Percentiles rank a stretch among this genome's conserved stretches.
Conservation (phyloP, 1,284 basidiomycete genomes). For the Heterobasidion annosum region DNA sequence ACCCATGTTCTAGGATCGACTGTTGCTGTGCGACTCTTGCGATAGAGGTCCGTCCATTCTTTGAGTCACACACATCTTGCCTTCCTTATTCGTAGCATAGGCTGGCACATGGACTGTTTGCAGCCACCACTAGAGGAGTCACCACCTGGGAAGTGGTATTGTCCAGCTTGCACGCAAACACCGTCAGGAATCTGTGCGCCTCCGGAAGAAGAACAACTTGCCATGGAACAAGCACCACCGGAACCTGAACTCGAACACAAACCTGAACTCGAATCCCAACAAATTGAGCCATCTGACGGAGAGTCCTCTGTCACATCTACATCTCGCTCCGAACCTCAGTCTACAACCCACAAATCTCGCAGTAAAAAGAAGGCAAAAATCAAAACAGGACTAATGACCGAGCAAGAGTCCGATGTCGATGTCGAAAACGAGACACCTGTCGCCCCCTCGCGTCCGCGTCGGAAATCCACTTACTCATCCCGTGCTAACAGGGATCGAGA, state of each 20-base stretch:
- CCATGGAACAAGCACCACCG: conserved; percentile 2
- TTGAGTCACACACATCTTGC: not conserved
- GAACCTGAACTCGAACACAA: conserved; percentile 11
- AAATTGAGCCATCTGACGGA: conserved; percentile 9
- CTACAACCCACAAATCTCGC: conserved; percentile 4
- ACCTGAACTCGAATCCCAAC: not conserved
- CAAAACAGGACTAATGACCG: conserved; percentile 1
- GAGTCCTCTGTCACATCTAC: conserved; percentile 42
- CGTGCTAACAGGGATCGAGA: too few relatives aligned
- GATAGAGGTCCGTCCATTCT: conserved; percentile 61
- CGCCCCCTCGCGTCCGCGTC: conserved; percentile 7
- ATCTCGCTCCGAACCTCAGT: conserved; percentile 22
- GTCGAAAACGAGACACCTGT: conserved; percentile 7
- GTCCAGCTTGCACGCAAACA: conserved; percentile 46
- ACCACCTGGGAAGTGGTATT: conserved; percentile 73
- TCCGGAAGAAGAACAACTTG: not conserved
- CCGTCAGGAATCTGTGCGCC: conserved; percentile 12
- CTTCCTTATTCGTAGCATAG: conserved; percentile 23
- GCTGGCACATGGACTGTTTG: conserved; percentile 91
- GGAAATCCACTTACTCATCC: conserved; percentile 14
- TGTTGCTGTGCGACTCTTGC: conserved; percentile 92
- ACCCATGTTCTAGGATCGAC: conserved; percentile 47
- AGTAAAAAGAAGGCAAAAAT: conserved; percentile 9
- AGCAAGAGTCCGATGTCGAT: conserved; percentile 9
- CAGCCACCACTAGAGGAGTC: conserved; percentile 60